These are phyloP conservation scores for Hypomontagnella monticulosa DNA, from an alignment of 495 filamentous ascomycete species.

Conservation along the genomic window DNA sequence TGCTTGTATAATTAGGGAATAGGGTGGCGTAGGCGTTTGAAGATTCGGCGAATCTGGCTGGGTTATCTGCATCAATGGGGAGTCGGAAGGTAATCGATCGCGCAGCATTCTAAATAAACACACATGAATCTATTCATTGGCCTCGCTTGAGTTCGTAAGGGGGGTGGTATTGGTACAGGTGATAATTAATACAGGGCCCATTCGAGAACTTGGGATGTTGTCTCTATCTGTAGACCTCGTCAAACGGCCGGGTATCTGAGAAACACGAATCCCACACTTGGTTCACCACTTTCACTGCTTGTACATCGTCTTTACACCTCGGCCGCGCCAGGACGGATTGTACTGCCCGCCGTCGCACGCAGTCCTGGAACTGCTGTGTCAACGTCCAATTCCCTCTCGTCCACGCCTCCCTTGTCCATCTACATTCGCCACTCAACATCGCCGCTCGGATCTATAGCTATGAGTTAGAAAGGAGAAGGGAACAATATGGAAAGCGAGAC, in stretches of 20 bases:
- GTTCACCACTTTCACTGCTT: constrained; percentile 89
- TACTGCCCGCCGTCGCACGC: constrained; percentile 82
- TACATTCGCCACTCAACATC: constrained; percentile 91
- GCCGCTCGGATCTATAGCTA: constrained; percentile 81
- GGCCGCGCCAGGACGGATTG: constrained; percentile 78
- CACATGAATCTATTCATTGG: constrained; percentile 4
- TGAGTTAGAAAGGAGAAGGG: constrained; percentile 21
- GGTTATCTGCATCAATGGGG: constrained; percentile 34
- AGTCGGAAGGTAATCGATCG: constrained; percentile 5
- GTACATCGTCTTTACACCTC: constrained; percentile 82
- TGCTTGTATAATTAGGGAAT: constrained; percentile 32
- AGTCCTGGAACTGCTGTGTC: constrained; percentile 92
- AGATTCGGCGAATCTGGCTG: constrained; percentile 23
- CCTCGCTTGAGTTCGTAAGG: constrained; percentile 6
- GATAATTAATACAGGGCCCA: constrained; percentile 32
- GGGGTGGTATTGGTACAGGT: constrained; percentile 17
- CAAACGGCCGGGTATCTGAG: constrained; percentile 90
- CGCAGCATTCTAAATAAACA: constrained; percentile 22
- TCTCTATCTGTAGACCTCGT: constrained; percentile 91
- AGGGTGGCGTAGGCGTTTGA: constrained; percentile 30
- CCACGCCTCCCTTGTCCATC: constrained; percentile 89
- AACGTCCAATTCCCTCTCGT: constrained; percentile 83
- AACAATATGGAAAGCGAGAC: not conserved
- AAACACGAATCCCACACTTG: constrained; percentile 99
- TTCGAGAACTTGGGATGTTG: not conserved